These are phyloP conservation scores for Plantago ovata DNA, from an alignment of 257 asterid species.

Conservation along the genomic window DNA sequence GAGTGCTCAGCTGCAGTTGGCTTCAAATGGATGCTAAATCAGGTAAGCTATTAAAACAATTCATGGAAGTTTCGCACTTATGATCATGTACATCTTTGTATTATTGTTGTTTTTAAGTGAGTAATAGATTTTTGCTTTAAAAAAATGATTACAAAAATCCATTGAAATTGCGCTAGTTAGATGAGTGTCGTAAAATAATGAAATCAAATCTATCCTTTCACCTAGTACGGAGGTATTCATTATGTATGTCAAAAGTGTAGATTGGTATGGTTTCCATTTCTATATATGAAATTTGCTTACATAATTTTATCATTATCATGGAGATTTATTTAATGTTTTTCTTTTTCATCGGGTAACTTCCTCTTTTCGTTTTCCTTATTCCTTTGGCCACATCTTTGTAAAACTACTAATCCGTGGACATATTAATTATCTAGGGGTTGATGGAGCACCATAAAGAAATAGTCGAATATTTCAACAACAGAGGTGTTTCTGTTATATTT, in stretches of 20 bases:
- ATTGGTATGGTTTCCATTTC: no score
- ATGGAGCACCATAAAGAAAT: constrained; percentile 54
- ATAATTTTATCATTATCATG: constrained; percentile 44
- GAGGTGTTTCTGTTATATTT: constrained; percentile 57
- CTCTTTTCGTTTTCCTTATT: neutral
- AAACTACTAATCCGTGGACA: neutral
- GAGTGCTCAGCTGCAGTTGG: constrained; percentile 91
- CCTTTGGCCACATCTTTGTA: neutral
- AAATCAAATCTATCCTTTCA: no score
- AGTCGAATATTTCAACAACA: constrained; percentile 45
- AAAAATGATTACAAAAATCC: no score
- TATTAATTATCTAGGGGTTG: constrained; percentile 42
- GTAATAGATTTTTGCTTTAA: no score
- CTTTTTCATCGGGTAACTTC: constrained; percentile 1
- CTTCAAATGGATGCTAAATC: constrained; percentile 98
- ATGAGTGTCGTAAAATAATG: no score
- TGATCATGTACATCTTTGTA: neutral
- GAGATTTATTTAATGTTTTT: constrained; percentile 63
- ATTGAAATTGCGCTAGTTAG: no score
- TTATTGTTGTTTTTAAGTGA: neutral
- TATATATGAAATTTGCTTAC: neutral
- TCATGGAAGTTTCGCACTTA: neutral
- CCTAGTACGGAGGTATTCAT: no score
- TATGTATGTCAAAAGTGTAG: no score
- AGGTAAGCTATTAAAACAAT: constrained; percentile 37